Base-by-base conservation (phyloP, 306 rosid genomes). In the Rosa chinensis region DNA sequence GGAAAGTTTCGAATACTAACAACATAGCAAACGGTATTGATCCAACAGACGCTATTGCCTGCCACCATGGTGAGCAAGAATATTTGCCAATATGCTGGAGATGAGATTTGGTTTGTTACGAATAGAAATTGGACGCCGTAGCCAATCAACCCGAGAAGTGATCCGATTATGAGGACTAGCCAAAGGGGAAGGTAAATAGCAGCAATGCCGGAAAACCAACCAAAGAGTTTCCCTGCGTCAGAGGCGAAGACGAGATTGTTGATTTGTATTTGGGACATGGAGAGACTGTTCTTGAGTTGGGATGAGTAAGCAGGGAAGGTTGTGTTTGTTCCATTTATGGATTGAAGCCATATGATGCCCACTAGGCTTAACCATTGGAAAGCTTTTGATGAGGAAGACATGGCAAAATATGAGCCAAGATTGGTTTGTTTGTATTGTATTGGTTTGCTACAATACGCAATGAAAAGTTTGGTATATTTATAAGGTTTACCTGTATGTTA, bases 41-140 rank as follows among this genome's bases (percentile, higher is more conserved):
- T 87, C 98, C 98, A 94, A 23, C 97, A 94, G 44, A 94, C 88
- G 86, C 98, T 92, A 74, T 92, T 94, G 0, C 98, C 98, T 20
- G 98, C 94, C 0, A 94, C 37, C 40, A 90, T 89, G 37, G 97
- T 87, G 78, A 94, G 88, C 0, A 86, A 9, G 84, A 92, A 92
- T 1, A 92, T 74, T 43, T 87, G 88, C 83, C 90, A 85, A 79
- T 92, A 92, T 1, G 94, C 85, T 0, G 88, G 77, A 6, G 84
- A 49, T 10, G 83, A 56, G 6, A 92, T 79, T 32, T 82, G 91
- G 74, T 89, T 62, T 16, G 86, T 87, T 35, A 94, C 20, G 85
- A 88, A 88, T 66, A 94, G 93, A 76, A 86, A 94, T 78, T 94
- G 98, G 5, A 94, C 50, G 11, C 98, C 97, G 25, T 92, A 94